Percentiles rank a stretch among this genome's conserved stretches.
Evolutionary conservation across 257 asterid genomes (phyloP).

Genomic region (Solanum chmielewskii): DNA sequence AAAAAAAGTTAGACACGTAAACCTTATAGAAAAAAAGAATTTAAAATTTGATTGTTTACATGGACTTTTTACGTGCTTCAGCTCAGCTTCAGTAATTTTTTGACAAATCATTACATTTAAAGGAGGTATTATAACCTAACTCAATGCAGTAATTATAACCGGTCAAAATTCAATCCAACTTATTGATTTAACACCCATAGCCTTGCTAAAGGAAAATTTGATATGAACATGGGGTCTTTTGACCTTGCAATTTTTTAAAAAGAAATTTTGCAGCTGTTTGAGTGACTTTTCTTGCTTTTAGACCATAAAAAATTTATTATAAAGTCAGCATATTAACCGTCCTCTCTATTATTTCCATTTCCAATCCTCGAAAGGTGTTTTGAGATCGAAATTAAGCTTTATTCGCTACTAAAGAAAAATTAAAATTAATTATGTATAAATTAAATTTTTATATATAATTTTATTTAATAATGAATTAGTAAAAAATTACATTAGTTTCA

Average conservation of each 20-base stretch:
- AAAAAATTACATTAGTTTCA: not conserved
- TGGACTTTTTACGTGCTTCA: fast-evolving
- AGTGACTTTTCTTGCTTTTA: not conserved
- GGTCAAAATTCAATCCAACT: not conserved
- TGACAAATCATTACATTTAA: not conserved
- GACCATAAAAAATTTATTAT: not conserved
- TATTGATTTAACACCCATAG: not conserved
- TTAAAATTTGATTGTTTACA: no score
- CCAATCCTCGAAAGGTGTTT: not conserved
- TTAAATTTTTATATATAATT: not conserved
- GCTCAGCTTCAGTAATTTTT: not conserved
- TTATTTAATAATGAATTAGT: not conserved
- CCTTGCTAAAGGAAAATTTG: not conserved
- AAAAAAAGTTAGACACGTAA: no score
- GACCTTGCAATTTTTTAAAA: not conserved
- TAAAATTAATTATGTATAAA: not conserved
- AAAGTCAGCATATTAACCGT: not conserved
- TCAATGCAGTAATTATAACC: not conserved
- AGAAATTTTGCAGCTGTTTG: not conserved
- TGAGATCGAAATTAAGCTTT: not conserved
- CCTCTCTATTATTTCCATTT: not conserved
- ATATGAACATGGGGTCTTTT: not conserved
- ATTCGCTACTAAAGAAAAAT: not conserved
- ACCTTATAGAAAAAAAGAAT: not conserved
- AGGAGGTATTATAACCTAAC: not conserved